Evolutionary conservation across 768 basidiomycete species (phyloP).

Genomic region (Dentipellis fragilis): DNA sequence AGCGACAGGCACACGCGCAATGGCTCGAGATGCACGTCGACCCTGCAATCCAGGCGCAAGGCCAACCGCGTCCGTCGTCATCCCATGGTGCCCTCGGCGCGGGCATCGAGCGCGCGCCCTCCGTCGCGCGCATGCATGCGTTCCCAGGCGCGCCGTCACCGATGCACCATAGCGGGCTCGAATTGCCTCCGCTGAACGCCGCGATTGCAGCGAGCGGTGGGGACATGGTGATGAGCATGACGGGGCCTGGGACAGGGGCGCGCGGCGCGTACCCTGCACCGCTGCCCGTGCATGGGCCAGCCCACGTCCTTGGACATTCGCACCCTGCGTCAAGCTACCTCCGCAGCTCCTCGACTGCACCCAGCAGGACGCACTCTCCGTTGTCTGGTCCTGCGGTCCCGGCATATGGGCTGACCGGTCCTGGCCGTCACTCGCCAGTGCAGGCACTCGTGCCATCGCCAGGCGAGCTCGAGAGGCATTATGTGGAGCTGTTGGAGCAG

Average conservation of each 20-base stretch:
- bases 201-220: conserved; percentile 24
- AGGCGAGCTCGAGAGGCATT: conserved; percentile 64
- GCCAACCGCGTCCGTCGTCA: conserved; percentile 8
- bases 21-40: not conserved
- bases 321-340: conserved; percentile 41
- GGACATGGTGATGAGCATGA: conserved; percentile 1
- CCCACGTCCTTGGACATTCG: not conserved
- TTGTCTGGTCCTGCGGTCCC: conserved; percentile 36
- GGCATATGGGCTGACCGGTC: conserved; percentile 24
- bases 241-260: conserved; percentile 4
- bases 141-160: not conserved
- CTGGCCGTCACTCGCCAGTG: conserved; percentile 42
- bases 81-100: conserved; percentile 20
- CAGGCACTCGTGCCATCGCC: conserved; percentile 31
- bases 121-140: not conserved
- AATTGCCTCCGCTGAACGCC: conserved; percentile 43
- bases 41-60: not conserved
- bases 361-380: conserved; percentile 68
- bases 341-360: conserved; percentile 49
- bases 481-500: conserved; percentile 51
- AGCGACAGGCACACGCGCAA: not conserved
- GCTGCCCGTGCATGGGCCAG: not conserved
- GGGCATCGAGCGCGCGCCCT: conserved; percentile 20
- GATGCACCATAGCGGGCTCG: conserved; percentile 37
- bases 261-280: conserved; percentile 16